A percentile compares a stretch with the other conserved stretches of the same genome.
Evolutionary conservation across 1,284 basidiomycete genomes (phyloP).

Genomic region (Sporisorium exsertum): DNA sequence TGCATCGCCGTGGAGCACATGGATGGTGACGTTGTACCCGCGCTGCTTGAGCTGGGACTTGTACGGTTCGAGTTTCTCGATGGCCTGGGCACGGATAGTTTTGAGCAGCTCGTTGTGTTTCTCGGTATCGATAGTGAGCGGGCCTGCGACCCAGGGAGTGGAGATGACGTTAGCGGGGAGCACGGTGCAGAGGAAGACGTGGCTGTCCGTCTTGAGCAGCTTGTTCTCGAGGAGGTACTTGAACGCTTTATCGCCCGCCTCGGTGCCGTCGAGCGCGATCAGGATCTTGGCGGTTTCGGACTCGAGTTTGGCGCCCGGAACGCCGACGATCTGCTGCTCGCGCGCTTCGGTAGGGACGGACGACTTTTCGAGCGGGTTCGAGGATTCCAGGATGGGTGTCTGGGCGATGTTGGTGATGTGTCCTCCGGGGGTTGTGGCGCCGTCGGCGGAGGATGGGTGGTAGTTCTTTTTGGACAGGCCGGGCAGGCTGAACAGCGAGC

Average conservation of each 20-base stretch:
- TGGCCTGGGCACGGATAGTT: slow-evolving; percentile 57
- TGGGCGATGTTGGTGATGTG: slow-evolving; percentile 57
- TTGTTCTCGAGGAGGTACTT: slow-evolving; percentile 60
- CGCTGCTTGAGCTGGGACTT: slow-evolving; percentile 52
- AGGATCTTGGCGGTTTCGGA: slow-evolving; percentile 55
- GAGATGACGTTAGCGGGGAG: slow-evolving; percentile 62
- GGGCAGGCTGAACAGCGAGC: slow-evolving; percentile 33
- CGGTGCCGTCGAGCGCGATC: slow-evolving; percentile 65
- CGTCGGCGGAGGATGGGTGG: slow-evolving; percentile 22
- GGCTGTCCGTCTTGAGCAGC: slow-evolving; percentile 47
- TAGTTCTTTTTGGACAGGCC: slow-evolving; percentile 27
- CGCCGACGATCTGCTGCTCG: slow-evolving; percentile 65
- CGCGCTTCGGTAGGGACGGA: slow-evolving; percentile 60
- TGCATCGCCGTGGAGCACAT: slow-evolving; percentile 64
- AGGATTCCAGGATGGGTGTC: slow-evolving; percentile 63
- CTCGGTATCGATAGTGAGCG: slow-evolving; percentile 63
- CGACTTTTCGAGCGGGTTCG: slow-evolving; percentile 64
- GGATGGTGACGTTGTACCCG: slow-evolving; percentile 64
- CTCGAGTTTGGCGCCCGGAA: slow-evolving; percentile 44
- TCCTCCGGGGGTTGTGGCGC: slow-evolving; percentile 36
- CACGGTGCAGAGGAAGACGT: slow-evolving; percentile 65
- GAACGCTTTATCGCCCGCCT: slow-evolving; percentile 65
- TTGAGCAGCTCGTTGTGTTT: slow-evolving; percentile 65
- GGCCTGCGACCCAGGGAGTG: slow-evolving; percentile 65
- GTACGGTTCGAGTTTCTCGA: slow-evolving; percentile 65